These are phyloP conservation scores for Aspergillus caelatus DNA, from an alignment of 2,329 filamentous ascomycete species.

Conservation along the genomic window DNA sequence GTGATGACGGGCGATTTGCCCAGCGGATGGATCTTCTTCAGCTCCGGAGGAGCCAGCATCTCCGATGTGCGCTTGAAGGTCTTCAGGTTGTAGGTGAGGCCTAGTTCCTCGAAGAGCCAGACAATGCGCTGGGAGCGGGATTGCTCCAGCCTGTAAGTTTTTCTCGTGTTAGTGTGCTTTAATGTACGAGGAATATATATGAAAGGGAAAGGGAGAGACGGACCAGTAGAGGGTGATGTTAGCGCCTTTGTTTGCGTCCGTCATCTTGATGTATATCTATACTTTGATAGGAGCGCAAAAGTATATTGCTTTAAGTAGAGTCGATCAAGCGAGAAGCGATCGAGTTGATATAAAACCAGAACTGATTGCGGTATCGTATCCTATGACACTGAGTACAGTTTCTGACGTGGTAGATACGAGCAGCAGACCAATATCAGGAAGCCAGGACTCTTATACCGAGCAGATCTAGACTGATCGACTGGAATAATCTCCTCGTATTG, in stretches of 20 bases:
- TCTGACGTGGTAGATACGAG: neutral
- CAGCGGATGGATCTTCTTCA: constrained; percentile 78
- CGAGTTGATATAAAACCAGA: neutral
- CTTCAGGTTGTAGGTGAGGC: constrained; percentile 77
- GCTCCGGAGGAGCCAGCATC: constrained; percentile 71
- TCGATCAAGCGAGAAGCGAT: neutral
- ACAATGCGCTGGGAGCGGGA: constrained; percentile 82
- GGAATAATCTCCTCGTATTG: neutral
- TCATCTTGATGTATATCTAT: constrained; percentile 15
- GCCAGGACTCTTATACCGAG: neutral
- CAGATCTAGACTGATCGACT: neutral
- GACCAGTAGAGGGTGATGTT: constrained; percentile 70
- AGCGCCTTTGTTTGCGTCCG: constrained; percentile 33
- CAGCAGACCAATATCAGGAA: neutral
- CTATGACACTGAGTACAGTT: neutral
- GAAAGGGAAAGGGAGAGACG: constrained; percentile 5
- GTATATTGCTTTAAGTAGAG: neutral
- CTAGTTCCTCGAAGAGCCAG: constrained; percentile 83
- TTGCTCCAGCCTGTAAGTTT: constrained; percentile 68
- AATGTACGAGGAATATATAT: neutral
- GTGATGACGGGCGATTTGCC: constrained; percentile 84
- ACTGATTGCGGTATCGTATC: neutral
- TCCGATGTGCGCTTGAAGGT: constrained; percentile 71
- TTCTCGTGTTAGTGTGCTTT: constrained; percentile 8
- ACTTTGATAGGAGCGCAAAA: neutral